These are phyloP conservation scores for Leccinum griseonigrum DNA, from an alignment of 1,284 basidiomycete species.

Conservation along the genomic window DNA sequence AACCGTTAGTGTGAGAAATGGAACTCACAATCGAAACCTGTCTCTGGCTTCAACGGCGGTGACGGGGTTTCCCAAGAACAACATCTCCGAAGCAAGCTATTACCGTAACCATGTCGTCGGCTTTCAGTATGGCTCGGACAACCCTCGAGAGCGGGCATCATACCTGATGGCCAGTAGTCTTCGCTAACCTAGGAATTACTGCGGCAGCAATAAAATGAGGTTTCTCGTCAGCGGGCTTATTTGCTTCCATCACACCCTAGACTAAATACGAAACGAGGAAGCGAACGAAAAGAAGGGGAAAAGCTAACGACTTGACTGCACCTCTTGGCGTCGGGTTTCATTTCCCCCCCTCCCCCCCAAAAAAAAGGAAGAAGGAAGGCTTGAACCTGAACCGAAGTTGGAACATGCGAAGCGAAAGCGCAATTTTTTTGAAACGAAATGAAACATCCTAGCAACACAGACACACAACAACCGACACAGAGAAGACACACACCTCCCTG, in stretches of 20 bases:
- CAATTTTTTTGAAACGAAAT: not conserved
- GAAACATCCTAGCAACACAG: not conserved
- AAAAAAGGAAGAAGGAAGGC: not conserved
- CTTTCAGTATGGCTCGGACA: constrained; percentile 27
- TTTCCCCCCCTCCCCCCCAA: not conserved
- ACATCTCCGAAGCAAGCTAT: constrained; percentile 75
- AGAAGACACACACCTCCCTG: constrained; percentile 59
- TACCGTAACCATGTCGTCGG: constrained; percentile 2
- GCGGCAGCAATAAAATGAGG: constrained; percentile 1
- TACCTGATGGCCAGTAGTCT: constrained; percentile 69
- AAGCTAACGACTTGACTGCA: not conserved
- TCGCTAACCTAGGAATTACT: constrained; percentile 66
- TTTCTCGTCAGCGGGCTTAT: constrained; percentile 14
- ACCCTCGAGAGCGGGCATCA: constrained; percentile 19
- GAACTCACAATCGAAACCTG: constrained; percentile 71
- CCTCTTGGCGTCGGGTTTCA: not conserved
- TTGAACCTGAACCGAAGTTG: not conserved
- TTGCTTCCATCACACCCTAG: constrained; percentile 12
- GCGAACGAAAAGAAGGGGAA: not conserved
- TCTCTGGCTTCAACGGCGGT: constrained; percentile 65
- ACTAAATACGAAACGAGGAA: constrained; percentile 5
- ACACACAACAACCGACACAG: not conserved
- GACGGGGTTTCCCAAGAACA: constrained; percentile 69
- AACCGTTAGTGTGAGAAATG: constrained; percentile 17
- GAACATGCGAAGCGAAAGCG: not conserved